Base-by-base conservation (phyloP, 1,139 yeast genomes). In the Ogataea hybrid region DNA sequence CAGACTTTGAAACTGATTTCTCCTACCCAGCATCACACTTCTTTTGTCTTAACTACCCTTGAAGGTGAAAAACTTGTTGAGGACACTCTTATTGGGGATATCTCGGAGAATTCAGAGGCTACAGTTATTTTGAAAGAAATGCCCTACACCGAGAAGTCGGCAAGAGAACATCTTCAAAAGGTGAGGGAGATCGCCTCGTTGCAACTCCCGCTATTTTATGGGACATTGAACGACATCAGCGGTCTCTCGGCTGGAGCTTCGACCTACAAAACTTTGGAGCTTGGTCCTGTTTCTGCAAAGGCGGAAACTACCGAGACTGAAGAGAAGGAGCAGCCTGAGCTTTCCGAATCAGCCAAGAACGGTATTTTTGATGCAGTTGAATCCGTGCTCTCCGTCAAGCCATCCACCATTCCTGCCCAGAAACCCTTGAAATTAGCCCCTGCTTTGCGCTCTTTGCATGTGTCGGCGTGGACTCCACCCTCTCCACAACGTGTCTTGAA, bases 381-480 rank as follows among this genome's bases (percentile, higher is more conserved):
- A 7, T 44, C 44, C 8, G 46, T 56, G 12, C 15, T 52, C 14
- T 32, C 46, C 3, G 14, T 34, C 8, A 30, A 42, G 1, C 16
- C 51, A 1, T 32, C 47, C 6, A 32, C 51, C 5, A 36, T 39
- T 3, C 48, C 54, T 37, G 53, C 58, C 6, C 55, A 52, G 10
- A 61, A 56, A 23, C 50, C 56, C 16, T 49, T 62, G 15, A 48
- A 48, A 17, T 56, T 62, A 21, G 34, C 59, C n/a, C 73, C 77
- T 37, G 69, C 73, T 10, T 69, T 89, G 47, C 75, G 71, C 50
- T 71, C 82, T 0, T 67, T 84, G 40, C 68, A 73, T 41, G 61
- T 88, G 37, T 85, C 96, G n/a, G 79, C 79, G 44, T 90, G 96
- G 94, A 82, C 87, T 50, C 89, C 95, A n/a, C 70, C 80, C 6